A percentile compares a stretch with the other conserved stretches of the same genome.
These are phyloP conservation scores for Hymenoscyphus fraxineus DNA, from an alignment of 2,329 filamentous ascomycete species.

Conservation along the genomic window DNA sequence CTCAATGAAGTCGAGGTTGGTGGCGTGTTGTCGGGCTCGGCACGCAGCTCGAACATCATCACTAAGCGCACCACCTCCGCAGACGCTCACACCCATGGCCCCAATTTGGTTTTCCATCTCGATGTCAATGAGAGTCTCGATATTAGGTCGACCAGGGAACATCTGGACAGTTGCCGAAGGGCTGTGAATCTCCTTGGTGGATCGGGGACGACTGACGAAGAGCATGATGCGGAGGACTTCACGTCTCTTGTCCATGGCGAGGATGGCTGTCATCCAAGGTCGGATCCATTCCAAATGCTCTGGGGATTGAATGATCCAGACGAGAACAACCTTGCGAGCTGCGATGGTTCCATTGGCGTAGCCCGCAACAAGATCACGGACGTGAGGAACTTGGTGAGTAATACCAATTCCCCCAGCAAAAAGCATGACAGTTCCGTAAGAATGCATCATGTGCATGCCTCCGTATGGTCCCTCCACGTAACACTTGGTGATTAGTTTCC, in stretches of 20 bases:
- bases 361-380: slow-evolving; percentile 67
- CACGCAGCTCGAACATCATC: slow-evolving; percentile 71
- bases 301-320: slow-evolving; percentile 76
- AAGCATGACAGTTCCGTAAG: slow-evolving; percentile 74
- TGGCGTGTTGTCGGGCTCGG: slow-evolving; percentile 58
- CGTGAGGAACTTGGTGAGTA: slow-evolving; percentile 69
- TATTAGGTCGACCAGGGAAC: slow-evolving; percentile 76
- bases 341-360: slow-evolving; percentile 67
- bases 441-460: slow-evolving; percentile 65
- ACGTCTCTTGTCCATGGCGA: slow-evolving; percentile 69
- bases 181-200: slow-evolving; percentile 76
- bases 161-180: slow-evolving; percentile 76
- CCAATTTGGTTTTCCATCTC: slow-evolving; percentile 74
- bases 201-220: slow-evolving; percentile 71
- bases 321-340: slow-evolving; percentile 66
- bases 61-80: slow-evolving; percentile 68
- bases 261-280: slow-evolving; percentile 78
- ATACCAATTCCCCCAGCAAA: slow-evolving; percentile 80
- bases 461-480: slow-evolving; percentile 76
- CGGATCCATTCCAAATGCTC: slow-evolving; percentile 82
- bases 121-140: slow-evolving; percentile 65
- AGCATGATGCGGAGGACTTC: slow-evolving; percentile 74
- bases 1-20: slow-evolving; percentile 73
- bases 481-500: slow-evolving; percentile 60
- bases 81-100: slow-evolving; percentile 70